These are phyloP conservation scores for Pythium insidiosum DNA, from an alignment of 352 stramenopile species.

Conservation along the genomic window DNA sequence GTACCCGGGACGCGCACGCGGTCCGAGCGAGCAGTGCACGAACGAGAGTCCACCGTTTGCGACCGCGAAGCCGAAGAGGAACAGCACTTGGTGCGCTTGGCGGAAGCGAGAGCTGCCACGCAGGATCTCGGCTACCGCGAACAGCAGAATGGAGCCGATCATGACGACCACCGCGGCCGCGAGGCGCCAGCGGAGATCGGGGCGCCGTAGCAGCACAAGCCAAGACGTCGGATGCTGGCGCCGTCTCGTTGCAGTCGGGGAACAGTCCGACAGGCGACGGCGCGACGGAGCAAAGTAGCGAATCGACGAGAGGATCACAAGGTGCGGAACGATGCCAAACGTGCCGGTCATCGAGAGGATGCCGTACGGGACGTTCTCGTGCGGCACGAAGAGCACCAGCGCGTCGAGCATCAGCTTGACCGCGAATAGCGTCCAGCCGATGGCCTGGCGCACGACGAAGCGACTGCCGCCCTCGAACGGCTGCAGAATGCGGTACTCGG, in stretches of 20 bases:
- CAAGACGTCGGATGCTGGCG: conserved; percentile 12
- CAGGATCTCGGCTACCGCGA: conserved; percentile 23
- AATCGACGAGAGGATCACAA: conserved; percentile 31
- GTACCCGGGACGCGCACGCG: conserved; percentile 27
- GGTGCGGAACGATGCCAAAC: conserved; percentile 24
- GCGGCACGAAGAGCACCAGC: conserved; percentile 22
- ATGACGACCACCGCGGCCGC: conserved; percentile 22
- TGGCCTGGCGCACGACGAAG: conserved; percentile 38
- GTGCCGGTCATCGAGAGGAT: conserved; percentile 23
- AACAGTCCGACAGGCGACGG: no score
- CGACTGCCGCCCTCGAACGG: conserved; percentile 38
- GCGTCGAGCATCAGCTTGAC: conserved; percentile 45
- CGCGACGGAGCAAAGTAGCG: conserved; percentile 14
- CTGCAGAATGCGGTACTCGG: conserved; percentile 27
- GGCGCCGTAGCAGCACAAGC: conserved; percentile 11
- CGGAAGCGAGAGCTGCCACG: conserved; percentile 16
- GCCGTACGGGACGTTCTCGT: conserved; percentile 16
- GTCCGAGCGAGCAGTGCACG: conserved; percentile 27
- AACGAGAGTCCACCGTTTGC: conserved; percentile 27
- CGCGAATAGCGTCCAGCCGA: conserved; percentile 43
- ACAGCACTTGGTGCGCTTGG: conserved; percentile 31
- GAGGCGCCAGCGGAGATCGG: conserved; percentile 19
- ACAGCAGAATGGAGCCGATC: conserved; percentile 20
- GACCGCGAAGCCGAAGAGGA: conserved; percentile 31
- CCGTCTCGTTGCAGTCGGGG: conserved; percentile 6